phyloP scores from a whole-genome alignment of 2,329 filamentous ascomycete species.

The Dothideomycetidae sp. region DNA sequence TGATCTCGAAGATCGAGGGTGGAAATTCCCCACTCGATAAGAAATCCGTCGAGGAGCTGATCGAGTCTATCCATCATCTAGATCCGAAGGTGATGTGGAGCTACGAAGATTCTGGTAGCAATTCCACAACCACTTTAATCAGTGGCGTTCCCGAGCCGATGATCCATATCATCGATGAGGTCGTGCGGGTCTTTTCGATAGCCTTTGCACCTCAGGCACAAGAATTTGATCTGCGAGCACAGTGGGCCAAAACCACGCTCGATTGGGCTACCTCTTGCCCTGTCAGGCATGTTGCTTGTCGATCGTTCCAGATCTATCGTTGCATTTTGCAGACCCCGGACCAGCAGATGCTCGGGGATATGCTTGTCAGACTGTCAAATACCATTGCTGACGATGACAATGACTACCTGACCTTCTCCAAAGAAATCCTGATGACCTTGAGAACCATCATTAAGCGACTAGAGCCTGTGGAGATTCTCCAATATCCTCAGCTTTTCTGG shows the following conservation, averaged over 20 bases:
- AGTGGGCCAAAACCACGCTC: conserved; percentile 80
- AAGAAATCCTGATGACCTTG: conserved; percentile 91
- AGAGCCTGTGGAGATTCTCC: conserved; percentile 61
- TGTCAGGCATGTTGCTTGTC: conserved; percentile 84
- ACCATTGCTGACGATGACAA: conserved; percentile 88
- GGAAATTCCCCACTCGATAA: conserved; percentile 52
- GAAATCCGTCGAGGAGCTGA: conserved; percentile 68
- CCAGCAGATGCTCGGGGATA: conserved; percentile 88
- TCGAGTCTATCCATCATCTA: conserved; percentile 73
- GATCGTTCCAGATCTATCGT: conserved; percentile 93
- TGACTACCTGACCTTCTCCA: conserved; percentile 91
- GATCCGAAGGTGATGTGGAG: conserved; percentile 79
- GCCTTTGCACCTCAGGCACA: conserved; percentile 45
- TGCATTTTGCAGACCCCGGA: conserved; percentile 86
- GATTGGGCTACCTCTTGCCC: conserved; percentile 96
- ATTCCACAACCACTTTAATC: conserved; percentile 45
- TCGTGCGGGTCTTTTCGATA: conserved; percentile 72
- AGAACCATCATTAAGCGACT: conserved; percentile 82
- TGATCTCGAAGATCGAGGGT: conserved; percentile 66
- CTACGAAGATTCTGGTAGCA: conserved; percentile 85
- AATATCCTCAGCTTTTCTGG: conserved; percentile 97
- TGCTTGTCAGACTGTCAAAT: conserved; percentile 88
- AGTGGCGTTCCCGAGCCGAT: conserved; percentile 74
- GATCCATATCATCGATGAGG: conserved; percentile 66
- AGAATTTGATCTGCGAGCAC: conserved; percentile 55